Percentiles rank a stretch among this genome's conserved stretches.
Conservation (phyloP, 2,329 filamentous ascomycete species). For the Claviceps pazoutovae region DNA sequence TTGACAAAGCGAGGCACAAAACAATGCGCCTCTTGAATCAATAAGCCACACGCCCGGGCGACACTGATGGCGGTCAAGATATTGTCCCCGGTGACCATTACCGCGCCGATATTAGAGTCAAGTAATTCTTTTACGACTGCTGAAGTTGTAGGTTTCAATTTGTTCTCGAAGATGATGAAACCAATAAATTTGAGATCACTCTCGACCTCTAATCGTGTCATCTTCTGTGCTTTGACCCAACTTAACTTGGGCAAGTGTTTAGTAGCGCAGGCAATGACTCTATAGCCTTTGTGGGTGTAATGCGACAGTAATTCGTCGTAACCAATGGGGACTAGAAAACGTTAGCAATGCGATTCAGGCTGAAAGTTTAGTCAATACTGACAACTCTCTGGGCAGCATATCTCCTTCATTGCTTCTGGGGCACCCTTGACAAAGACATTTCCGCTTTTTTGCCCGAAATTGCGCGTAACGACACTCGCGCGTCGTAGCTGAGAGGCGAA, state of each 20-base stretch:
- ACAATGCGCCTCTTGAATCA: conserved; percentile 71
- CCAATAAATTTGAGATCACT: conserved; percentile 74
- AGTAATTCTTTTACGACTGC: conserved; percentile 69
- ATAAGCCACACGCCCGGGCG: conserved; percentile 73
- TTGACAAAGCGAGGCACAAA: conserved; percentile 83
- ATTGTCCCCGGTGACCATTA: conserved; percentile 98
- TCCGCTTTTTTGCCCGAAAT: conserved; percentile 71
- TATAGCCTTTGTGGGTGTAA: conserved; percentile 92
- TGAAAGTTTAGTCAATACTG: conserved; percentile 19
- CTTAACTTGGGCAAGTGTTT: conserved; percentile 78
- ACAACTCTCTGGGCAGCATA: conserved; percentile 73
- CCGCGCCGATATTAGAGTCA: conserved; percentile 68
- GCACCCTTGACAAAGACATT: conserved; percentile 93
- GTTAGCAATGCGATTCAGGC: conserved; percentile 7
- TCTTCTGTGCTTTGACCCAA: conserved; percentile 91
- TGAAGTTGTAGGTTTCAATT: conserved; percentile 78
- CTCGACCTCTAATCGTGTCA: conserved; percentile 77
- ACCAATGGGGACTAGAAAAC: conserved; percentile 53
- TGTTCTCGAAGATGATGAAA: conserved; percentile 98
- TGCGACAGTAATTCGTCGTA: conserved; percentile 80
- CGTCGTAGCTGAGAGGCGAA: conserved; percentile 87
- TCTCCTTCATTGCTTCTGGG: conserved; percentile 90
- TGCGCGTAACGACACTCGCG: conserved; percentile 82
- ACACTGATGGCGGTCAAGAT: conserved; percentile 95
- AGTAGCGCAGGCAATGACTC: conserved; percentile 89